phyloP scores from a whole-genome alignment of 768 basidiomycete genomes.

The Auriscalpium microsporum region DNA sequence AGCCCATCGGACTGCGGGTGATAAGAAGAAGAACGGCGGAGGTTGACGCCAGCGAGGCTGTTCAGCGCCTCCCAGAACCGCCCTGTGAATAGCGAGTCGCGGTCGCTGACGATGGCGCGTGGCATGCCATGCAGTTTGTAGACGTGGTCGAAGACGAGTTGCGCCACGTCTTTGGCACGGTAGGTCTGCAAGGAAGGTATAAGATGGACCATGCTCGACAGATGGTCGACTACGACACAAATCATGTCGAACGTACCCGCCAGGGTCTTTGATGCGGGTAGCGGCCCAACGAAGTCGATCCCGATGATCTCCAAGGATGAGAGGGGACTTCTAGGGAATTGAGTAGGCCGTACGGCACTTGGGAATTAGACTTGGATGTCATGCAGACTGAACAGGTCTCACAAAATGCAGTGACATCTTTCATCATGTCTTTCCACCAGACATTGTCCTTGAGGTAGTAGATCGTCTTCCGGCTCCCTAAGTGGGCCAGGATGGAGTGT shows the following conservation, averaged over 20 bases:
- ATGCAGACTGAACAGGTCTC: no score
- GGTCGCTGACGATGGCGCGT: conserved; percentile 27
- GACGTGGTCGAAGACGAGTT: conserved; percentile 26
- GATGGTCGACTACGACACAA: no score
- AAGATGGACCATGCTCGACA: conserved; percentile 23
- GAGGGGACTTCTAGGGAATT: no score
- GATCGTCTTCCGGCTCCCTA: no score
- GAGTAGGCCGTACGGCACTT: no score
- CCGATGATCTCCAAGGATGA: no score
- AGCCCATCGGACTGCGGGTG: conserved; percentile 37
- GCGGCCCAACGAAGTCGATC: no score
- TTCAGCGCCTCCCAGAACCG: conserved; percentile 32
- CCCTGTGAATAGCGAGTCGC: conserved; percentile 36
- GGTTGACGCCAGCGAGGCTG: conserved; percentile 20
- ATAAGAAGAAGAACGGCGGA: conserved; percentile 30
- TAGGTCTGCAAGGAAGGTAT: conserved; percentile 24
- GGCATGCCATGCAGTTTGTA: conserved; percentile 34
- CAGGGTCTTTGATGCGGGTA: conserved; percentile 7
- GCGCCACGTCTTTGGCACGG: conserved; percentile 25
- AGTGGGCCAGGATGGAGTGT: no score
- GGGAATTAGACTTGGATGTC: no score
- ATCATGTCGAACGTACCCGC: conserved; percentile 18
- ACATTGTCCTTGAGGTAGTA: no score
- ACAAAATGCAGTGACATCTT: no score
- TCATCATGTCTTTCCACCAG: no score